phyloP scores from a whole-genome alignment of 2,329 filamentous ascomycete genomes.

The Fusarium foetens region DNA sequence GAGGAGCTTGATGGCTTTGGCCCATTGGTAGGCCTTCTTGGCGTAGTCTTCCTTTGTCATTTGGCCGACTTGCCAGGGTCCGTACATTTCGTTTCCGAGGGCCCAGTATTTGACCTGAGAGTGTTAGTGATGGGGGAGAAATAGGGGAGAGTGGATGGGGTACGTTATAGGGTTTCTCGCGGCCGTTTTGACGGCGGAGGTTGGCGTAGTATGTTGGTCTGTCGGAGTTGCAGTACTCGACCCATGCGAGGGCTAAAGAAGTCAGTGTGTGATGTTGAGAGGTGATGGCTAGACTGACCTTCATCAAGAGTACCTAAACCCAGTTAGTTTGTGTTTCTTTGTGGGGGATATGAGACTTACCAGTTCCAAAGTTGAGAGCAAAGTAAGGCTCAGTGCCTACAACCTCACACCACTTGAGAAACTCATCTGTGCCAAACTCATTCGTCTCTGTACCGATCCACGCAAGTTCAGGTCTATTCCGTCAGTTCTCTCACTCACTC shows the following conservation, averaged over 20 bases:
- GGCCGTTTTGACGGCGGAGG: constrained; percentile 78
- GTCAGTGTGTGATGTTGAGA: background rate
- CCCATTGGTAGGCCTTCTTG: constrained; percentile 75
- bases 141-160: background rate
- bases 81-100: constrained; percentile 79
- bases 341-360: constrained; percentile 44
- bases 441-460: constrained; percentile 83
- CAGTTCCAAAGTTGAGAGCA: constrained; percentile 83
- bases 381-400: constrained; percentile 83
- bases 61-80: constrained; percentile 74
- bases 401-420: constrained; percentile 81
- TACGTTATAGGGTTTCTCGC: constrained; percentile 76
- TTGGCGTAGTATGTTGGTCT: constrained; percentile 84
- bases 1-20: constrained; percentile 75
- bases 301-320: constrained; percentile 53
- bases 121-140: background rate
- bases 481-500: background rate
- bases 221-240: constrained; percentile 88
- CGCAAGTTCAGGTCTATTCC: constrained; percentile 71
- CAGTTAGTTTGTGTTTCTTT: background rate
- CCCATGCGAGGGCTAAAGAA: constrained; percentile 70
- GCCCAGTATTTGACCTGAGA: constrained; percentile 81
- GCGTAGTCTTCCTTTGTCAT: constrained; percentile 77
- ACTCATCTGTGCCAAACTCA: constrained; percentile 86
- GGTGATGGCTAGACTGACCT: constrained; percentile 34